Evolutionary conservation across 148 eudicot genomes (phyloP).

Genomic region (Dianthus caryophyllus): DNA sequence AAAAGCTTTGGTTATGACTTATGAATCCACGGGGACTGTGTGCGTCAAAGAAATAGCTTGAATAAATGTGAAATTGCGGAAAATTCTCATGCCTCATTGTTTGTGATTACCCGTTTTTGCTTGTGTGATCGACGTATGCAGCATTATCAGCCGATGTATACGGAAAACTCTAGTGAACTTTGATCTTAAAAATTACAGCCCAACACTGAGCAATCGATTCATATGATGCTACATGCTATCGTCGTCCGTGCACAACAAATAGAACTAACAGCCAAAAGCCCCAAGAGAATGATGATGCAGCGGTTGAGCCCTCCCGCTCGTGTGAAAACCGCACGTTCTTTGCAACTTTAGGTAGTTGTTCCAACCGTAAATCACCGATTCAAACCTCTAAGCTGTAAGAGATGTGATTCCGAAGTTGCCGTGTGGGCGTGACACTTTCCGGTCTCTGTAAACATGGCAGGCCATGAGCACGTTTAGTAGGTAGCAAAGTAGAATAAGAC

Average conservation of each 20-base stretch:
- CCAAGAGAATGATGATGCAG: not conserved
- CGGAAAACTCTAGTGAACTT: too few relatives aligned
- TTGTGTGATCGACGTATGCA: too few relatives aligned
- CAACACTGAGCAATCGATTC: conserved; percentile 7
- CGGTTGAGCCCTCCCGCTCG: not conserved
- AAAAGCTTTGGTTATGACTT: too few relatives aligned
- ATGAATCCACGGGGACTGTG: too few relatives aligned
- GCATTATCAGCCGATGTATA: too few relatives aligned
- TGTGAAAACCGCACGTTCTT: not conserved
- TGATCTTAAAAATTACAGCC: not conserved
- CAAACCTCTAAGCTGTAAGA: not conserved
- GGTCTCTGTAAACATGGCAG: conserved; percentile 19
- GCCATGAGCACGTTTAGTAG: not conserved
- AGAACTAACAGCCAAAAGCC: not conserved
- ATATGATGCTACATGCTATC: not conserved
- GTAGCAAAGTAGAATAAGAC: not conserved
- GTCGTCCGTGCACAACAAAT: too few relatives aligned
- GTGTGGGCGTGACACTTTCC: not conserved
- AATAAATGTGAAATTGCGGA: too few relatives aligned
- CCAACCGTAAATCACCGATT: not conserved
- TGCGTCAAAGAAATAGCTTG: too few relatives aligned
- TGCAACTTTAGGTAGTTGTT: not conserved
- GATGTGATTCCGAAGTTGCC: not conserved
- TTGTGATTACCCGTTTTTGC: too few relatives aligned
- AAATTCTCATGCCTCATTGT: too few relatives aligned